These are phyloP conservation scores for Naganishia onofrii DNA, from an alignment of 768 basidiomycete species.

Conservation along the genomic window DNA sequence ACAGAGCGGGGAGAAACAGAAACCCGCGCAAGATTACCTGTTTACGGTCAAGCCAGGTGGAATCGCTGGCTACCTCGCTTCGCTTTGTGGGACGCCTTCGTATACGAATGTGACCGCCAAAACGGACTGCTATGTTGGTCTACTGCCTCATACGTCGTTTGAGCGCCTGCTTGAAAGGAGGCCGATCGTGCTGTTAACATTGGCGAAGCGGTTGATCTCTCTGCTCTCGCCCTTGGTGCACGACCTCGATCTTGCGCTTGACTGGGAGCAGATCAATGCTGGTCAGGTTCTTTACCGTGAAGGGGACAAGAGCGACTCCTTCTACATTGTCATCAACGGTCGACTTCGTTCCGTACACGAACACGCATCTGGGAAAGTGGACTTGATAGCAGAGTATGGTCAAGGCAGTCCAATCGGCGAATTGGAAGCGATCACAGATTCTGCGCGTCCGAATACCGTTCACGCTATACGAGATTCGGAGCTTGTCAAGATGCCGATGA, in stretches of 20 bases:
- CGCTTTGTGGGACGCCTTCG: conserved; percentile 83
- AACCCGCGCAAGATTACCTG: conserved; percentile 61
- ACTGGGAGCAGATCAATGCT: conserved; percentile 96
- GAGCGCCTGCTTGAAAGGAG: conserved; percentile 87
- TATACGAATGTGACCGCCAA: conserved; percentile 94
- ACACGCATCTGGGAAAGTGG: conserved; percentile 69
- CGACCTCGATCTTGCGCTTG: conserved; percentile 92
- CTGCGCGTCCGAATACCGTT: conserved; percentile 78
- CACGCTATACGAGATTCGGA: conserved; percentile 99
- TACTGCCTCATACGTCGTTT: conserved; percentile 80
- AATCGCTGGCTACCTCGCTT: conserved; percentile 93
- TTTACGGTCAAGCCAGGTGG: conserved; percentile 94
- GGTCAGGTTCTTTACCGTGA: conserved; percentile 90
- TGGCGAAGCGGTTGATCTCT: conserved; percentile 94
- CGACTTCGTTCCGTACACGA: conserved; percentile 87
- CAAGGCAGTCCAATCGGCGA: conserved; percentile 97
- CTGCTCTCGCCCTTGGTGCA: conserved; percentile 89
- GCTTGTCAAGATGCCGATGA: conserved; percentile 92
- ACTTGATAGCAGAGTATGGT: conserved; percentile 87
- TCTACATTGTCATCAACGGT: conserved; percentile 79
- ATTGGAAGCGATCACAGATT: conserved; percentile 92
- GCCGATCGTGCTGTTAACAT: conserved; percentile 89
- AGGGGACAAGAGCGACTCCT: conserved; percentile 85
- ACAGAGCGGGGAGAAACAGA: conserved; percentile 50
- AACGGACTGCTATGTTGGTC: conserved; percentile 97